Conservation (phyloP, 116 monocot species). For the Trichopus zeylanicus region DNA sequence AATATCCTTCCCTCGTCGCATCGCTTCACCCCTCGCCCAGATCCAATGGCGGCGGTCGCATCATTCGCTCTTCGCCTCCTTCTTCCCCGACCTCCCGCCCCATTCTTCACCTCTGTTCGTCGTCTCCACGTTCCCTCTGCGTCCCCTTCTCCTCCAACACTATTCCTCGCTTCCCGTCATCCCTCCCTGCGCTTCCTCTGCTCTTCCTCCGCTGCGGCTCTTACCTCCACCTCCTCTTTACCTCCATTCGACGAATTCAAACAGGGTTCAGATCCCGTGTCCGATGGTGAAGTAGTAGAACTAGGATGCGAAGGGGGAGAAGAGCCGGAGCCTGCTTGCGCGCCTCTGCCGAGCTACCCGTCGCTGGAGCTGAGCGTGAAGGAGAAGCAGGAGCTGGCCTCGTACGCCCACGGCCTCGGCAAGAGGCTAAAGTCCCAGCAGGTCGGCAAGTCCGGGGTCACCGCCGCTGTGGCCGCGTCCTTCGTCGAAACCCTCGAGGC, state of each 20-base stretch:
- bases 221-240: not conserved
- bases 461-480: conserved; percentile 56
- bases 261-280: too few species aligned
- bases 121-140: not conserved
- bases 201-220: not conserved
- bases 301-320: conserved; percentile 3
- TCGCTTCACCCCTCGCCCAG: too few species aligned
- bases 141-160: not conserved
- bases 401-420: conserved; percentile 84
- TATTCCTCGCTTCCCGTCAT: not conserved
- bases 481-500: conserved; percentile 75
- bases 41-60: not conserved
- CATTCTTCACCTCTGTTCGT: conserved; percentile 4
- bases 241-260: not conserved
- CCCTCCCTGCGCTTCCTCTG: not conserved
- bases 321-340: conserved; percentile 1
- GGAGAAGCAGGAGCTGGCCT: conserved; percentile 89
- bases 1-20: too few species aligned
- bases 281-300: conserved; percentile 6
- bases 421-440: conserved; percentile 92
- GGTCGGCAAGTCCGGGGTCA: conserved; percentile 83
- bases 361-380: conserved; percentile 59
- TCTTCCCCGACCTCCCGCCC: conserved; percentile 1
- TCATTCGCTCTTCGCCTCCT: conserved; percentile 6
- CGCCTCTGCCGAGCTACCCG: conserved; percentile 22